Evolutionary conservation across 2,329 filamentous ascomycete genomes (phyloP).

Genomic region (Ceratocystis smalleyi): DNA sequence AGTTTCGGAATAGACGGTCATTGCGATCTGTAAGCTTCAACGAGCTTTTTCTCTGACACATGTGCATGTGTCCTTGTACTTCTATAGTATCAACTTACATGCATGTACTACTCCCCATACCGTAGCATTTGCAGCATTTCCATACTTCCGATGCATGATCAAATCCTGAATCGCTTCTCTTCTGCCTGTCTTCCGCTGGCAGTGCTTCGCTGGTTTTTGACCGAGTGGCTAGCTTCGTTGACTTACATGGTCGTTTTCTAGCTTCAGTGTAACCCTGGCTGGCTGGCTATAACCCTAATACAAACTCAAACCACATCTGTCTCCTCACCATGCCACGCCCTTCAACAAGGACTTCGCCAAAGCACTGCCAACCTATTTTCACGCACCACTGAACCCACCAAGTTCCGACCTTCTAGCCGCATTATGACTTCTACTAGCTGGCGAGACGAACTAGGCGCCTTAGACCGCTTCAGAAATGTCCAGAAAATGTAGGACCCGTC

Average conservation of each 20-base stretch:
- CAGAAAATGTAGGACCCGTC: conserved; percentile 9
- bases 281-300: not conserved
- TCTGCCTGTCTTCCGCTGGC: too few species aligned
- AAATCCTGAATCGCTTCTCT: too few species aligned
- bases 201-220: too few species aligned
- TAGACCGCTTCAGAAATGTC: conserved; percentile 12
- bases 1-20: not conserved
- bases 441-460: conserved; percentile 11
- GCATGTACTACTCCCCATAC: too few species aligned
- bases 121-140: too few species aligned
- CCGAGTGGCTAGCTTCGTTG: too few species aligned
- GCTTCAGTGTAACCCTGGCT: not conserved
- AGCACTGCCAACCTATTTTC: not conserved
- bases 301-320: not conserved
- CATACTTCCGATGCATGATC: too few species aligned
- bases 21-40: not conserved
- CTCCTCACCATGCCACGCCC: not conserved
- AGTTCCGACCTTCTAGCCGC: not conserved
- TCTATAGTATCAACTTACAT: too few species aligned
- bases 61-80: not conserved
- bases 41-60: not conserved
- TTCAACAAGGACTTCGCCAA: not conserved
- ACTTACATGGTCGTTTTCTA: not conserved
- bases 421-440: conserved; percentile 1
- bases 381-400: not conserved